Percentiles rank a stretch among this genome's conserved stretches.
These are phyloP conservation scores for Alternaria sp. DNA, from an alignment of 2,329 filamentous ascomycete species.

Conservation along the genomic window DNA sequence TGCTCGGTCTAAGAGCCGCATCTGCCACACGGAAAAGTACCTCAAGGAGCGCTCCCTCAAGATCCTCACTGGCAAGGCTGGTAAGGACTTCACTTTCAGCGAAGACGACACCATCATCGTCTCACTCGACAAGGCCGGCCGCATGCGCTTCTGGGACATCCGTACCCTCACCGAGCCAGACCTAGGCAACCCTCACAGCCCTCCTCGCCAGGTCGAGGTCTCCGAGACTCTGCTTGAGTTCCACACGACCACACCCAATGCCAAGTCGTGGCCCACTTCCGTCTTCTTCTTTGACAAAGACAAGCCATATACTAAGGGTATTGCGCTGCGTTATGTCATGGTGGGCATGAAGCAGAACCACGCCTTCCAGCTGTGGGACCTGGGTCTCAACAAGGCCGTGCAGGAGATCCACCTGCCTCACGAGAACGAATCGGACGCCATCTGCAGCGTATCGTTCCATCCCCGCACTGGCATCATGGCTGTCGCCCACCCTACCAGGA, in stretches of 20 bases:
- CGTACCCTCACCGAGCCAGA: constrained; percentile 69
- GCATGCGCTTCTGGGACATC: constrained; percentile 98
- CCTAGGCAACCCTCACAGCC: constrained; percentile 50
- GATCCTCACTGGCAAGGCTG: constrained; percentile 96
- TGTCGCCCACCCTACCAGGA: constrained; percentile 93
- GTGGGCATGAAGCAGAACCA: constrained; percentile 99
- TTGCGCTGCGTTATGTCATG: constrained; percentile 91
- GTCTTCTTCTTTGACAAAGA: constrained; percentile 96
- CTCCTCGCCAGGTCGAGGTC: constrained; percentile 70
- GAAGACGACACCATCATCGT: constrained; percentile 95
- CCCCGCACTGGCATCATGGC: constrained; percentile 90
- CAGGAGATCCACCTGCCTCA: constrained; percentile 97
- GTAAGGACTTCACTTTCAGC: constrained; percentile 97
- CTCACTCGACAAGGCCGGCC: constrained; percentile 94
- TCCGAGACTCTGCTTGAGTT: constrained; percentile 86
- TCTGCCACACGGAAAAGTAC: constrained; percentile 86
- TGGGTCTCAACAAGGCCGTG: constrained; percentile 91
- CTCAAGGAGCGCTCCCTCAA: constrained; percentile 86
- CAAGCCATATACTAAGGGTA: constrained; percentile 87
- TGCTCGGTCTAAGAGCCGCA: constrained; percentile 58
- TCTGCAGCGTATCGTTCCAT: constrained; percentile 96
- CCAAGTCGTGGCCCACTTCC: constrained; percentile 97
- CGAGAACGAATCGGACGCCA: constrained; percentile 94
- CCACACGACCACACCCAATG: constrained; percentile 81
- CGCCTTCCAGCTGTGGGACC: constrained; percentile 96